Base-by-base conservation (phyloP, 768 basidiomycete genomes). In the Kwoniella europaea region DNA sequence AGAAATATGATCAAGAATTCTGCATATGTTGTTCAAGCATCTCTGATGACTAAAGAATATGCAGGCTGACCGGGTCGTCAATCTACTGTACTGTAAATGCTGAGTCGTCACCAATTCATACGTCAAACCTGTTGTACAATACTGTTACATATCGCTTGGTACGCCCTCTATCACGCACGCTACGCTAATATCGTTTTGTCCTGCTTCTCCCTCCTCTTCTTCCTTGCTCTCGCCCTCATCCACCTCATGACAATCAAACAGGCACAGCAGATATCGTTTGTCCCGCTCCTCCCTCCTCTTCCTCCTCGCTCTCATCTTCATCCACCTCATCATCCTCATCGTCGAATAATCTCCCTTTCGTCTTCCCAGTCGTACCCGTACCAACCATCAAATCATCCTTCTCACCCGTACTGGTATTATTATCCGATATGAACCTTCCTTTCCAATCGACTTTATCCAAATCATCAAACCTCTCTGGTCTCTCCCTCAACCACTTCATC, bases 401-500 rank as follows among this genome's bases (percentile, higher is more conserved):
- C 43, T 67, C 69, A 18, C 58, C 68, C 16, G 42, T 42, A 20
- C 50, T 44, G 18, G 88, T 88, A 71, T 67, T 75, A 42, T 60
- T 63, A 59, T 41, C 59, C 16, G 42, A 42, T 27, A 74, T 89
- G 93, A 94, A 98, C 61, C 91, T 86, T 6, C 95, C 95, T 68
- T 91, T 88, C 89, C 90, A 93, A 82, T 97, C 95, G 41, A 97
- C 94, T 78, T 87, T 86, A 75, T 94, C 93, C 77, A 98, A 83
- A 76, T 95, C 93, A 65, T 88, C 88, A 1, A 90, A 87, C 68
- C 86, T 89, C 82, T 91, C 90, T 42, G 96, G 96, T 69, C 96
- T 86, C 83, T 94, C 83, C 65, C 97, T 87, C 83, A 98, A 84
- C 97, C 97, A 99, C 79, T 91, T 90, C 95, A 99, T 98, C 69